phyloP scores from a whole-genome alignment of 768 basidiomycete species.

The Trametes maxima region DNA sequence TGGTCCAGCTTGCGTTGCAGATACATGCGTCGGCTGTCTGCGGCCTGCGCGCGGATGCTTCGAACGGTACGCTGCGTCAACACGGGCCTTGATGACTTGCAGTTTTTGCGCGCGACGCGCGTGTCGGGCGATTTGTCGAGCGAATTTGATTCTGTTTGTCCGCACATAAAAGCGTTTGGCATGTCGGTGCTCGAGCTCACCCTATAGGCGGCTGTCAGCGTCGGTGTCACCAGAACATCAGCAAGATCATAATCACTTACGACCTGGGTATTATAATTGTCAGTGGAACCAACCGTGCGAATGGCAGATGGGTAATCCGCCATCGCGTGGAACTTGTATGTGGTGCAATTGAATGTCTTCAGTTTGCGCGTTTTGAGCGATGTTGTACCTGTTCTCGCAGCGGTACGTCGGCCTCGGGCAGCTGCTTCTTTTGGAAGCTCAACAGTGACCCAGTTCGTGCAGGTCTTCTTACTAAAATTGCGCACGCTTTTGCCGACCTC shows the following conservation, averaged over 20 bases:
- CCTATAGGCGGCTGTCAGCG: conserved; percentile 28
- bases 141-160: conserved; percentile 39
- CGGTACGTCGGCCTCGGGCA: background rate
- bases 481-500: background rate
- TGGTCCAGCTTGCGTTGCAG: too few species aligned
- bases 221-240: background rate
- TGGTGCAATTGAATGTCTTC: conserved; percentile 23
- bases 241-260: conserved; percentile 24
- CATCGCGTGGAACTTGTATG: conserved; percentile 33
- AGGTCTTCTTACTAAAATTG: background rate
- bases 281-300: conserved; percentile 24
- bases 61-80: too few species aligned
- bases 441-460: background rate
- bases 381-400: background rate
- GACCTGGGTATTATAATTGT: conserved; percentile 31
- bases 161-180: conserved; percentile 41
- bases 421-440: conserved; percentile 6
- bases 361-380: background rate
- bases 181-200: conserved; percentile 40
- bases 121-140: conserved; percentile 34
- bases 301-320: conserved; percentile 25
- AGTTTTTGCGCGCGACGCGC: conserved; percentile 26
- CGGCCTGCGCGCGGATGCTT: too few species aligned
- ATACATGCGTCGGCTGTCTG: too few species aligned
- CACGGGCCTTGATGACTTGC: conserved; percentile 19